Evolutionary conservation across 768 basidiomycete genomes (phyloP).

Genomic region (Psilocybe cubensis): DNA sequence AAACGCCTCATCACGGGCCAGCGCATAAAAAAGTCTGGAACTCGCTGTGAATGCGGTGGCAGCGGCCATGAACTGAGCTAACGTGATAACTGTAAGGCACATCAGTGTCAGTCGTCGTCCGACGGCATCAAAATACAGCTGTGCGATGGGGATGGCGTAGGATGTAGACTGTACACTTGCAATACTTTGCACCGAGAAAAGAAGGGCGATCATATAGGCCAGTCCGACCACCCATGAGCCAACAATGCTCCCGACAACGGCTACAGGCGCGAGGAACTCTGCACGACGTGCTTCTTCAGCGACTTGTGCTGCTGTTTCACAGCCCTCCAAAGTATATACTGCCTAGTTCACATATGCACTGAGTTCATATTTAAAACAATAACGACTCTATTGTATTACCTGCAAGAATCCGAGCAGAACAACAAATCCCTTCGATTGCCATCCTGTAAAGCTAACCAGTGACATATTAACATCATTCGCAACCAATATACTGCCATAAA

Average conservation of each 20-base stretch:
- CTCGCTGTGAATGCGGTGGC: constrained; percentile 63
- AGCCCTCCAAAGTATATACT: constrained; percentile 64
- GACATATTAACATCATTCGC: background rate
- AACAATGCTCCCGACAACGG: constrained; percentile 56
- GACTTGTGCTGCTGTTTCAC: constrained; percentile 66
- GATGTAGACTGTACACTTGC: constrained; percentile 48
- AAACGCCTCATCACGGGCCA: constrained; percentile 57
- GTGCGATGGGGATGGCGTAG: constrained; percentile 63
- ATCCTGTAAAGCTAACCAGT: constrained; percentile 55
- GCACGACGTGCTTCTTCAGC: constrained; percentile 62
- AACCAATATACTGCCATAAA: background rate
- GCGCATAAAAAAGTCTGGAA: constrained; percentile 58
- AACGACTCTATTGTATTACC: constrained; percentile 29
- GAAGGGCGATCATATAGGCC: constrained; percentile 59
- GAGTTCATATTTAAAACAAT: too few relatives aligned
- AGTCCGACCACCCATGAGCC: constrained; percentile 62
- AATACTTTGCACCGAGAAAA: constrained; percentile 61
- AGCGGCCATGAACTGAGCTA: constrained; percentile 58
- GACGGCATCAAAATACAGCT: constrained; percentile 58
- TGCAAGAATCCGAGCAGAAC: constrained; percentile 61
- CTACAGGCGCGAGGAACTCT: constrained; percentile 58
- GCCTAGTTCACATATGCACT: constrained; percentile 32
- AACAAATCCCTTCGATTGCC: constrained; percentile 55
- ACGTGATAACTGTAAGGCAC: constrained; percentile 51
- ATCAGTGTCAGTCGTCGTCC: constrained; percentile 49